Evolutionary conservation across 768 basidiomycete species (phyloP), one percentile per base, ranked within the genome.

Genomic region (Amanita jacksonii): DNA sequence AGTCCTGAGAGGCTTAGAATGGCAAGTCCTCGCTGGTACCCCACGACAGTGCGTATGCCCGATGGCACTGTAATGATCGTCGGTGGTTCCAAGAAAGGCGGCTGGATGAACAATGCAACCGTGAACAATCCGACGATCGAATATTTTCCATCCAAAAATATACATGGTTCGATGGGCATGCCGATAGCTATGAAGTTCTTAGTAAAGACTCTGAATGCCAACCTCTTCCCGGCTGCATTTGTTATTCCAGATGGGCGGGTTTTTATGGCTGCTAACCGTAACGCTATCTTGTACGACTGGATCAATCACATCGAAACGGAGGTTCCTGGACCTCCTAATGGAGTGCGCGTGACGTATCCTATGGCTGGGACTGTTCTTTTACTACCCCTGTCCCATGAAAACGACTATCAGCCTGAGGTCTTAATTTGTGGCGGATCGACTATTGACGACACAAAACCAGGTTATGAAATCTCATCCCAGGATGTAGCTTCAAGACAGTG

Each of bases 51-150:
- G 36, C 72, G 84, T 34, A 68, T 88, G 47, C 59, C 66, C 4
- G 86, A 87, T 49, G 86, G 86, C n/a, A 85, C 84, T 52, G 81
- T 75, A 0, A 83, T 87, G 74, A 82, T 90, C 35, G 70, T 90
- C 33, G 86, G 86, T 1, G 87, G 87, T 12, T 83, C 85, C 6
- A 78, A 70, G 51, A 83, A 78, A 57, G 86, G 86, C 6, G 87
- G 85, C 8, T 89, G 85, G 85, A 87, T 87, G 50, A 88, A 88
- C 57, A 89, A 88, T 45, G 72, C 66, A 19, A 85, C 84, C 3
- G 74, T 76, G 47, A 85, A 87, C 64, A 88, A 88, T 55, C 85
- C 86, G 3, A 87, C 84, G 0, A 60, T 85, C 50, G 85, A 88
- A 59, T 91, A 76, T 62, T 92, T 72, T 58, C 89, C 89, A 23